These are phyloP conservation scores for Populus hybrid DNA, from an alignment of 441 rosid genomes.

Conservation along the genomic window DNA sequence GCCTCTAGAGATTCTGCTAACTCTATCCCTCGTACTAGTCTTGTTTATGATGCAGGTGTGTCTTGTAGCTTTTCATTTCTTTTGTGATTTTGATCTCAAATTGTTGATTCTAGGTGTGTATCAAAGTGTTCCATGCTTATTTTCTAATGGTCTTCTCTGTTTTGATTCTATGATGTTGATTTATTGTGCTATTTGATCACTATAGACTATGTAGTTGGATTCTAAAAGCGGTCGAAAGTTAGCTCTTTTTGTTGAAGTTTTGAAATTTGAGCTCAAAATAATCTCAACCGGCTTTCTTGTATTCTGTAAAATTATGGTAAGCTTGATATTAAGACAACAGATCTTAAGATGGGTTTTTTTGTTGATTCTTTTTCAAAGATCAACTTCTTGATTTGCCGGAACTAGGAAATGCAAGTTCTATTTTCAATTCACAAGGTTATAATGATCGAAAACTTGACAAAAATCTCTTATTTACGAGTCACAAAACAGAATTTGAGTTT, in stretches of 20 bases:
- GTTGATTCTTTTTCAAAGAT: slow-evolving; percentile 5
- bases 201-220: background rate
- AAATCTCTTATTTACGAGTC: background rate
- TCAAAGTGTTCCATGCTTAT: background rate
- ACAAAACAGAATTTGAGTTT: background rate
- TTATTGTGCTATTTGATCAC: background rate
- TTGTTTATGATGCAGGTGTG: slow-evolving; percentile 70
- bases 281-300: background rate
- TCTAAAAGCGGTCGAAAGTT: background rate
- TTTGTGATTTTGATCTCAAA: background rate
- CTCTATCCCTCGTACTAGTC: slow-evolving; percentile 64
- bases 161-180: background rate
- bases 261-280: background rate
- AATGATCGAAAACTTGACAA: background rate
- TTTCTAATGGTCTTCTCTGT: background rate
- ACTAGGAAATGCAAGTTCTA: background rate
- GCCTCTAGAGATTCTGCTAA: slow-evolving; percentile 51
- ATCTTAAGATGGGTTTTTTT: slow-evolving; percentile 19
- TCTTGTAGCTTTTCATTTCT: background rate
- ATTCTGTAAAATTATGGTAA: background rate
- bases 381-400: background rate
- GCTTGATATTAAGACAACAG: slow-evolving; percentile 8
- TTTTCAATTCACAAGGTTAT: background rate
- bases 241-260: background rate
- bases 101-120: background rate